These are phyloP conservation scores for Chrysosporium queenslandicum DNA, from an alignment of 2,329 filamentous ascomycete species.

Conservation along the genomic window DNA sequence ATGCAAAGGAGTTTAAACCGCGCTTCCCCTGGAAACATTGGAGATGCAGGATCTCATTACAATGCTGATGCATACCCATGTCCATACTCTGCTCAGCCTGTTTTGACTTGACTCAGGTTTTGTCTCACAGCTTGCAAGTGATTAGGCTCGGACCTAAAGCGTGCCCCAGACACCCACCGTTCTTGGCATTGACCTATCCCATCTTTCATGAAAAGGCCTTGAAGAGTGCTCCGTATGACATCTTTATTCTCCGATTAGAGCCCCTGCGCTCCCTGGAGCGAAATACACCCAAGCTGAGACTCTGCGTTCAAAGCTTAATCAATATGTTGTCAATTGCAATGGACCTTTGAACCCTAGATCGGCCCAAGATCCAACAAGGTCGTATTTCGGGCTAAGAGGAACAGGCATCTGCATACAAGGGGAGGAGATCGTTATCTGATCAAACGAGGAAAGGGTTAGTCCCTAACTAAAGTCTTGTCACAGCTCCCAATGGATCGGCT, in stretches of 20 bases:
- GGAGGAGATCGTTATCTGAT: neutral
- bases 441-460: neutral
- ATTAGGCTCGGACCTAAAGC: neutral
- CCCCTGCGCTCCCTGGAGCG: neutral
- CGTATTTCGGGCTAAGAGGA: no score
- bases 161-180: neutral
- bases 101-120: conserved; percentile 1
- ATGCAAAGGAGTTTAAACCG: neutral
- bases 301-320: neutral
- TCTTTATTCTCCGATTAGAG: neutral
- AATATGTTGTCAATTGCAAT: no score
- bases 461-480: neutral
- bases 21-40: neutral
- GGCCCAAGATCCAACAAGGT: no score
- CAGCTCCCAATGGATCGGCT: neutral
- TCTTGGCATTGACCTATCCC: neutral
- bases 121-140: neutral
- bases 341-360: no score
- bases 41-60: neutral
- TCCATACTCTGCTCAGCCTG: neutral
- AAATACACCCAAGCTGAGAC: neutral
- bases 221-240: neutral
- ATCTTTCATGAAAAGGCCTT: no score
- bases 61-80: neutral
- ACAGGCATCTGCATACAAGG: neutral